phyloP scores from a whole-genome alignment of 257 asterid genomes.

The Leonotis leonurus region DNA sequence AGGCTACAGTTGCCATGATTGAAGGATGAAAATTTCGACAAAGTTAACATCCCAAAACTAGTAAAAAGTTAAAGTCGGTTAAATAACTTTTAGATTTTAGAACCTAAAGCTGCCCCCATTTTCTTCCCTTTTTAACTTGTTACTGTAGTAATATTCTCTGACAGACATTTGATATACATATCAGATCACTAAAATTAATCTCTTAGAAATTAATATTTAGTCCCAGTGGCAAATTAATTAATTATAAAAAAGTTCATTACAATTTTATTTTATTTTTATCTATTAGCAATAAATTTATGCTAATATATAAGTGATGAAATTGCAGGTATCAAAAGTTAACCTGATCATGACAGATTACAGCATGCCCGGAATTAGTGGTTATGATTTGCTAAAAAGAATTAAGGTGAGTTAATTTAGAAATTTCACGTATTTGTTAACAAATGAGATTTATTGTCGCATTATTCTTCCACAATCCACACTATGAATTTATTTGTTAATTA shows the following conservation, averaged over 20 bases:
- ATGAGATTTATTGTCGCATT: no score
- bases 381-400: constrained; percentile 55
- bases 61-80: constrained; percentile 16
- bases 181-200: background rate
- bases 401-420: constrained; percentile 24
- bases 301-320: background rate
- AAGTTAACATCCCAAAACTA: constrained; percentile 15
- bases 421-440: no score
- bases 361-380: constrained; percentile 66
- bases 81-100: constrained; percentile 16
- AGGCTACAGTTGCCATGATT: constrained; percentile 24
- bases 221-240: no score
- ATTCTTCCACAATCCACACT: no score
- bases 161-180: background rate
- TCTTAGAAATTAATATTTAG: background rate
- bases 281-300: background rate
- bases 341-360: constrained; percentile 62
- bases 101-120: constrained; percentile 10
- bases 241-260: no score
- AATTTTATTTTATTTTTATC: background rate
- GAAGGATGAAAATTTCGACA: constrained; percentile 18
- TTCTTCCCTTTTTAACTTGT: background rate
- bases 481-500: no score
- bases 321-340: constrained; percentile 47
- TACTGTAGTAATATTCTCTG: constrained; percentile 15